Conservation (phyloP, 2,329 filamentous ascomycete species). For the Cladosporium sp. region DNA sequence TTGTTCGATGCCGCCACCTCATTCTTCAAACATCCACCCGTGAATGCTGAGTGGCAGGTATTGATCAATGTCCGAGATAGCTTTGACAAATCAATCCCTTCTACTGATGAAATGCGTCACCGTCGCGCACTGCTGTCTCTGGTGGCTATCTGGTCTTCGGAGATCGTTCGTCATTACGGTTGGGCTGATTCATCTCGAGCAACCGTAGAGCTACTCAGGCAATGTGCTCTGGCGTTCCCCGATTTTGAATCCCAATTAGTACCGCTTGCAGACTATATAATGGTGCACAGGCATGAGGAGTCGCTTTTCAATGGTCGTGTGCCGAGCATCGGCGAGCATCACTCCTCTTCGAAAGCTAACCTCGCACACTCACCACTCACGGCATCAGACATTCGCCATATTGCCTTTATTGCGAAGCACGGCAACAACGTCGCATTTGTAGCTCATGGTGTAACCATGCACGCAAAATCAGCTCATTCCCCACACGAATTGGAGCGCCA, state of each 20-base stretch:
- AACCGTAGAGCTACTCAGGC: slow-evolving; percentile 3
- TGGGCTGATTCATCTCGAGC: slow-evolving; percentile 1
- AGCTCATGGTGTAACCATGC: background rate
- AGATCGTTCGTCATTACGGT: slow-evolving; percentile 2
- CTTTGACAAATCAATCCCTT: background rate
- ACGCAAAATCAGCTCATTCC: background rate
- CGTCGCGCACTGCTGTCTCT: slow-evolving; percentile 1
- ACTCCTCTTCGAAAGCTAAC: background rate
- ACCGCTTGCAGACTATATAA: background rate
- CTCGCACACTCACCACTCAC: slow-evolving; percentile 4
- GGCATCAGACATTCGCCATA: background rate
- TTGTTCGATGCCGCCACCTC: slow-evolving; percentile 3
- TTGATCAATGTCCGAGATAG: background rate
- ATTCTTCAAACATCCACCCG: background rate
- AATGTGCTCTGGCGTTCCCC: slow-evolving; percentile 1
- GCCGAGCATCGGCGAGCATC: slow-evolving; percentile 2
- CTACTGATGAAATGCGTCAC: background rate
- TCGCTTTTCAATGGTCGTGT: background rate
- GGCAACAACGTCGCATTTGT: background rate
- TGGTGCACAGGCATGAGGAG: slow-evolving; percentile 3
- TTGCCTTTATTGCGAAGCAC: background rate
- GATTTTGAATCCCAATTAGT: slow-evolving; percentile 3
- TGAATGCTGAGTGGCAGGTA: background rate
- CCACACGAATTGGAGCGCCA: background rate
- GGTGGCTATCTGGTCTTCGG: slow-evolving; percentile 2